A percentile compares a stretch with the other conserved stretches of the same genome.
phyloP scores from a whole-genome alignment of 306 rosid genomes.

The Chamaecrista fasciculata region DNA sequence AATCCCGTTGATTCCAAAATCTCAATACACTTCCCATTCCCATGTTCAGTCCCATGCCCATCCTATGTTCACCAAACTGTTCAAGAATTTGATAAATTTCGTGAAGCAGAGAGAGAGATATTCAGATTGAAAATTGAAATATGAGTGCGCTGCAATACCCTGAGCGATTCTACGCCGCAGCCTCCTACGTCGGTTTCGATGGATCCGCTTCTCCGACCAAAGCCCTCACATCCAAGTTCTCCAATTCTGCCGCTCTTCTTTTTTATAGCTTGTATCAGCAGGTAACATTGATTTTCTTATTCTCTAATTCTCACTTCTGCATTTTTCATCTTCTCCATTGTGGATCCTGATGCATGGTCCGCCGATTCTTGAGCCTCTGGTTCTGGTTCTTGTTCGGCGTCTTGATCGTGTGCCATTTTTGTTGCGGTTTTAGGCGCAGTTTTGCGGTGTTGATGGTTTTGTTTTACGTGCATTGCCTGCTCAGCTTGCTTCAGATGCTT shows the following conservation, averaged over 20 bases:
- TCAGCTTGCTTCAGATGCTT: not conserved
- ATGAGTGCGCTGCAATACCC: slow-evolving; percentile 78
- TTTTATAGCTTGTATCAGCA: slow-evolving; percentile 84
- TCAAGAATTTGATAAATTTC: not conserved
- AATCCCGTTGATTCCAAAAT: no score
- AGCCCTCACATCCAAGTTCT: slow-evolving; percentile 77
- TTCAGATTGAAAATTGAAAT: no score
- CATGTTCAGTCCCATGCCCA: not conserved
- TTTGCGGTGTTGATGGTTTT: not conserved
- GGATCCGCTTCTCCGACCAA: slow-evolving; percentile 81
- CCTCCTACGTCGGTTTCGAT: slow-evolving; percentile 83
- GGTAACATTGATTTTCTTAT: slow-evolving; percentile 35
- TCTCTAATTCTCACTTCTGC: not conserved
- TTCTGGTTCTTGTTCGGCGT: not conserved
- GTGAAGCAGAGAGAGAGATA: not conserved
- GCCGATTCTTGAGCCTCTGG: not conserved
- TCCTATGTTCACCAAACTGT: not conserved
- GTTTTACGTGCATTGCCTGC: not conserved
- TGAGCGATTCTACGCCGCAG: slow-evolving; percentile 88
- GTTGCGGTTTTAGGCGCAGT: not conserved
- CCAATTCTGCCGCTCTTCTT: slow-evolving; percentile 75
- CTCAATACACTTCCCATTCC: not conserved
- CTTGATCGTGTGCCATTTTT: not conserved
- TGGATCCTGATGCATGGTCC: not conserved
- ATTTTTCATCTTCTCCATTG: not conserved